phyloP scores from a whole-genome alignment of 2,329 filamentous ascomycete genomes.

The Fusarium sp. region DNA sequence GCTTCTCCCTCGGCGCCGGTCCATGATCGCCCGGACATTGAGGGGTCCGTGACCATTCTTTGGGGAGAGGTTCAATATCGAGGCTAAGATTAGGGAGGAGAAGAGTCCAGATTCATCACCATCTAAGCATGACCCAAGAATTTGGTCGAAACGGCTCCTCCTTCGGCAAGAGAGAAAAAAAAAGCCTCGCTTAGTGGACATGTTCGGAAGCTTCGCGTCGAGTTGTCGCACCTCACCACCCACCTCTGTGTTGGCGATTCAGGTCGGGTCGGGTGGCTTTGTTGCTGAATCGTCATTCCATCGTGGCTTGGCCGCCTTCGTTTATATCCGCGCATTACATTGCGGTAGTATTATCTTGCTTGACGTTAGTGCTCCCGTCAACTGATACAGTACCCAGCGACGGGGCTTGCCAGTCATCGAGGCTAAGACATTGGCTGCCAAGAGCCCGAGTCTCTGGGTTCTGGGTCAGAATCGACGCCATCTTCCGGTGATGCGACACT shows the following conservation, averaged over 20 bases:
- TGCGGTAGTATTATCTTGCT: not conserved
- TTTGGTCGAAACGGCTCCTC: not conserved
- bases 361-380: not conserved
- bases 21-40: constrained; percentile 3
- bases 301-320: constrained; percentile 5
- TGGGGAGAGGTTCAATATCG: not conserved
- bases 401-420: not conserved
- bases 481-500: not conserved
- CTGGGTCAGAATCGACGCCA: not conserved
- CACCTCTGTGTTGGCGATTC: not conserved
- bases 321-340: not conserved
- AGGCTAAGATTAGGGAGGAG: not conserved
- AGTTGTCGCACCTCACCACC: not conserved
- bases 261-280: not conserved
- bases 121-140: not conserved
- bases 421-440: not conserved
- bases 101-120: not conserved
- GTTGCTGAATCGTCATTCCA: not conserved
- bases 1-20: not conserved
- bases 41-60: constrained; percentile 6
- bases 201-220: not conserved
- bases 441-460: not conserved
- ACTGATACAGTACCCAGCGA: not conserved
- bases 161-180: not conserved
- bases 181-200: not conserved